Base-by-base conservation (phyloP, 345 rosid genomes). In the Corymbia maculata region DNA sequence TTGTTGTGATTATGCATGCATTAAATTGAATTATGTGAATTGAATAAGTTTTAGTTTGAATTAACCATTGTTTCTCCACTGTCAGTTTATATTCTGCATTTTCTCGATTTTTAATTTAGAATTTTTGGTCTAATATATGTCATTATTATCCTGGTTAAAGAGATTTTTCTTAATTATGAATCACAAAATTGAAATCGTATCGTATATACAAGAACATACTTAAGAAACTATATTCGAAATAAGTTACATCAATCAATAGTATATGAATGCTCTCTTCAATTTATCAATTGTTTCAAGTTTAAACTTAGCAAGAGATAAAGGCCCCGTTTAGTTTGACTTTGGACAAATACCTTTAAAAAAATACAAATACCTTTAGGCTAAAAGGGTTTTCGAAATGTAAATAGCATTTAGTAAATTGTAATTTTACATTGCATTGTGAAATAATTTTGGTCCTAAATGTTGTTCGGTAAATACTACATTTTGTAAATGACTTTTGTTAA, bases 101-200 rank as follows among this genome's bases (percentile, higher is more conserved):
- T n/a, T 14, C 19, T 66, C 42, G n/a, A 66, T 64, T 64, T 64
- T n/a, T 3, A 36, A 13, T n/a, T 66, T 66, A 66, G 19, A 66
- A n/a, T n/a, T 14, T 66, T 66, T 14, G 3, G 0, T 66, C n/a
- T 36, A 66, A 66, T n/a, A 6, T n/a, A 26, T 59, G 0, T 59
- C n/a, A 28, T 59, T 26, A 14, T 26, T 66, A 66, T 66, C 75
- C n/a, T 13, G 75, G 13, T 66, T n/a, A 14, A 19, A 66, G 75
- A 7, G 10, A 64, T 13, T 66, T 66, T n/a, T n/a, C 19, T 66
- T 66, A 0, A 66, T 66, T n/a, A n/a, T 66, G n/a, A 66, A 7
- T 66, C 75, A 14, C 75, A 13, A 14, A n/a, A n/a, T 66, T 14
- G 79, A 36, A 36, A 36, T 36, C 4, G 42, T 36, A 36, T 36